Base-by-base conservation (phyloP, 768 basidiomycete species). In the Chalciporus piperatus region DNA sequence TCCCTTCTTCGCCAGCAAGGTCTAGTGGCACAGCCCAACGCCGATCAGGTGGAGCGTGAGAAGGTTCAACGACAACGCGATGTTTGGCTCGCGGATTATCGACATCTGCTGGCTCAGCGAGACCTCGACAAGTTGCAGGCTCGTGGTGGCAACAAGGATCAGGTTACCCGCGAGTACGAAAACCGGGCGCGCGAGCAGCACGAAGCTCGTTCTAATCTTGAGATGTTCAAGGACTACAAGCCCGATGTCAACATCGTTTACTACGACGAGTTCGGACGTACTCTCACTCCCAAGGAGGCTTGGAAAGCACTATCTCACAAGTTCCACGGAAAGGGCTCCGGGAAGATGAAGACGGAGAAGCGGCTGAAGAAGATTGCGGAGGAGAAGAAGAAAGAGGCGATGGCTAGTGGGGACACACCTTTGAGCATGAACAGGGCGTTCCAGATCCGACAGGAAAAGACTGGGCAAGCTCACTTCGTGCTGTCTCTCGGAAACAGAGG, bases 281-380 rank as follows among this genome's bases (percentile, higher is more conserved):
- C 79, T 51, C 72, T 94, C 67, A 91, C 90, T 20, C 86, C 86
- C 17, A 98, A 98, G 76, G 97, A 99, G 74, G 95, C 96, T 6
- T 98, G 96, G 95, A 98, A 98, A 73, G 92, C 93, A 16, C 74
- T 99, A 39, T 94, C 91, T 40, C 97, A 99, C 69, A 90, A 92
- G 66, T 98, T 99, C 83, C 97, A 99, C 60, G 97, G 97, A 32
- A 98, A 98, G 70, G 92, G 92, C 2, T 91, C 90, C 1, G 97
- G 97, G 11, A 90, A 87, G 74, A 91, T 89, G 83, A 98, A 98
- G 80, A 94, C 88, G 20, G 96, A 98, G 77, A 98, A 98, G 70
- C 80, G 92, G 54, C 64, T 98, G 58, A 94, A 95, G 81, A 94
- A 89, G 76, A 98, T 98, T 57, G 90, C 86, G n/a, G 95, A 98